phyloP scores from a whole-genome alignment of 805 yeast genomes.

The Monosporozyma aquatica region DNA sequence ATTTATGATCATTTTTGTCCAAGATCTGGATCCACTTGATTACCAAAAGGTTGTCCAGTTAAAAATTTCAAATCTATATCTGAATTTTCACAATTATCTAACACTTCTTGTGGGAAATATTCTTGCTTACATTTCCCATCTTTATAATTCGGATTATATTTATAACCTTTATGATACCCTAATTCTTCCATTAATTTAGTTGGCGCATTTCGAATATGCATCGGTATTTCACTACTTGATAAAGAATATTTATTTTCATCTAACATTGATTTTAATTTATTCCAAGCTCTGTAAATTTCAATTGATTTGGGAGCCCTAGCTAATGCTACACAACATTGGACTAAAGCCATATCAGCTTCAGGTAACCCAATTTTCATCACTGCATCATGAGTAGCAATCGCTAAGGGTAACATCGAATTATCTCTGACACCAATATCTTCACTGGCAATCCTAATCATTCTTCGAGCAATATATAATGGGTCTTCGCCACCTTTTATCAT shows the following conservation, averaged over 20 bases:
- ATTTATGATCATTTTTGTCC: no score
- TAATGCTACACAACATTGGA: slow-evolving; percentile 86
- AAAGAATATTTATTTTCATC: slow-evolving; percentile 40
- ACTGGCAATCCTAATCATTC: slow-evolving; percentile 91
- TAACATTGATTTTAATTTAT: slow-evolving; percentile 50
- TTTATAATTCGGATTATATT: slow-evolving; percentile 74
- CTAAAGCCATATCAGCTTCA: slow-evolving; percentile 81
- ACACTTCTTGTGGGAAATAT: slow-evolving; percentile 60
- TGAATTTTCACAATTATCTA: slow-evolving; percentile 15
- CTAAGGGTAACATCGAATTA: slow-evolving; percentile 76
- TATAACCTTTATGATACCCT: slow-evolving; percentile 78
- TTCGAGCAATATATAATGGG: slow-evolving; percentile 76
- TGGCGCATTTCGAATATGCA: slow-evolving; percentile 91
- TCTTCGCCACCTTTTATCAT: slow-evolving; percentile 94
- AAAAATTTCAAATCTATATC: slow-evolving; percentile 40
- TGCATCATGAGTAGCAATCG: slow-evolving; percentile 76
- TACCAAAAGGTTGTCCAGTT: slow-evolving; percentile 47
- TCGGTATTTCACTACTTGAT: slow-evolving; percentile 49
- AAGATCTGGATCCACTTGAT: slow-evolving; percentile 35
- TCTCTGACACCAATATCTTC: slow-evolving; percentile 90
- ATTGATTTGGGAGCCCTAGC: slow-evolving; percentile 83
- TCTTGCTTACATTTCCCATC: slow-evolving; percentile 68
- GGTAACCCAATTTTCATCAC: slow-evolving; percentile 90
- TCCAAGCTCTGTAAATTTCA: slow-evolving; percentile 74
- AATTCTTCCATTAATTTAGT: slow-evolving; percentile 81